Conservation (phyloP, 1,284 basidiomycete genomes). For the Amylostereum areolatum region DNA sequence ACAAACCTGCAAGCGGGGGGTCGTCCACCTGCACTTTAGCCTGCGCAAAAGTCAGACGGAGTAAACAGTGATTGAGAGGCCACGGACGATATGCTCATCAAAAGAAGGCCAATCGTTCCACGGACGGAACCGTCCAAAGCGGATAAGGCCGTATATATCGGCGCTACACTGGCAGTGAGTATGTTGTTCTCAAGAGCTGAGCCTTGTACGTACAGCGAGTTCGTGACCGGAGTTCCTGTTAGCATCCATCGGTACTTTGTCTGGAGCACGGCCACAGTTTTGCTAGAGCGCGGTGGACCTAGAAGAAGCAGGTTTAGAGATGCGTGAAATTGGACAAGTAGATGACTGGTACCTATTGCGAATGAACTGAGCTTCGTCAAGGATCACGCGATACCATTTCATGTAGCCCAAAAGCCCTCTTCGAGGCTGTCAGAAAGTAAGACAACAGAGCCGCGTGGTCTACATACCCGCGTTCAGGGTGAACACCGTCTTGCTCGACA, state of each 20-base stretch:
- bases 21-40: slow-evolving; percentile 47
- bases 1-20: slow-evolving; percentile 48
- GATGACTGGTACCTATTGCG: slow-evolving; percentile 43
- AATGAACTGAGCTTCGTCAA: slow-evolving; percentile 69
- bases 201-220: slow-evolving; percentile 41
- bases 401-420: slow-evolving; percentile 52
- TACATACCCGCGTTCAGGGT: too few relatives aligned
- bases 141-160: slow-evolving; percentile 62
- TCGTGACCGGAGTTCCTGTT: slow-evolving; percentile 68
- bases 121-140: slow-evolving; percentile 60
- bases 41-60: slow-evolving; percentile 19
- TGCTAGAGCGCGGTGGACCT: slow-evolving; percentile 52
- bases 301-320: not conserved
- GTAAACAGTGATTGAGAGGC: not conserved
- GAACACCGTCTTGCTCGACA: slow-evolving; percentile 16
- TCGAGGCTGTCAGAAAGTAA: too few relatives aligned
- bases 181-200: too few relatives aligned
- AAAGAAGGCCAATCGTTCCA: slow-evolving; percentile 66
- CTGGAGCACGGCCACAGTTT: slow-evolving; percentile 49
- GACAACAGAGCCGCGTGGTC: too few relatives aligned
- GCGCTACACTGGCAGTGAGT: slow-evolving; percentile 30
- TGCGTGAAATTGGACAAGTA: not conserved
- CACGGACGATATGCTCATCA: slow-evolving; percentile 45
- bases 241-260: slow-evolving; percentile 65
- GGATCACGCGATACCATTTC: slow-evolving; percentile 56